Evolutionary conservation across 176 grass and related monocot genomes (phyloP).

Genomic region (Oryza nivara): DNA sequence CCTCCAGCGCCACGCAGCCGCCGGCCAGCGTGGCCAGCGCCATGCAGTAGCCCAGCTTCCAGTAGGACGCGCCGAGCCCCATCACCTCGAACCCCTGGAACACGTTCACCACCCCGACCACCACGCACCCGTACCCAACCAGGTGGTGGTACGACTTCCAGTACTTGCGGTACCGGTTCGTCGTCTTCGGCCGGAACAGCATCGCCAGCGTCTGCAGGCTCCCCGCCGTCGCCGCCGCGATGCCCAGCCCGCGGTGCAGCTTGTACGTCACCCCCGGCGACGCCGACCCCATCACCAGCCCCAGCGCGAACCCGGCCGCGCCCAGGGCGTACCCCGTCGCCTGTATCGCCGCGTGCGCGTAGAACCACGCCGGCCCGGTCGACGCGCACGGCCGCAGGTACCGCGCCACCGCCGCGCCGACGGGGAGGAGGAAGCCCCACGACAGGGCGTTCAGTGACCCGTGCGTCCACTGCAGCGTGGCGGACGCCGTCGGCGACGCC

Average conservation of each 20-base stretch:
- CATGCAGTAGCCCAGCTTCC: slow-evolving; percentile 96
- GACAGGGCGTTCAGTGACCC: slow-evolving; percentile 71
- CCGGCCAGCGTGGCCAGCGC: slow-evolving; percentile 73
- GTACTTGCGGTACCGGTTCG: slow-evolving; percentile 93
- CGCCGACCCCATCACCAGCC: slow-evolving; percentile 73
- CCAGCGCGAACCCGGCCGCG: slow-evolving; percentile 77
- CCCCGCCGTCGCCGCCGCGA: slow-evolving; percentile 73
- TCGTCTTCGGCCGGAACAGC: slow-evolving; percentile 92
- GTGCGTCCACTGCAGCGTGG: slow-evolving; percentile 60
- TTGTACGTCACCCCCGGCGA: slow-evolving; percentile 76
- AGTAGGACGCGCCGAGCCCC: slow-evolving; percentile 78
- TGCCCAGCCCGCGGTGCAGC: slow-evolving; percentile 84
- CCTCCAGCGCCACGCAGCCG: slow-evolving; percentile 85
- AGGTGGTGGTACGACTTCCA: slow-evolving; percentile 99
- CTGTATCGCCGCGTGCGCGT: slow-evolving; percentile 78
- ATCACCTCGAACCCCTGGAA: slow-evolving; percentile 98
- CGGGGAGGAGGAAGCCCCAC: slow-evolving; percentile 84
- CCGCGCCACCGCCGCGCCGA: slow-evolving; percentile 74
- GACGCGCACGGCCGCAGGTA: slow-evolving; percentile 82
- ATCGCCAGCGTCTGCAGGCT: slow-evolving; percentile 90
- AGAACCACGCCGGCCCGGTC: slow-evolving; percentile 82
- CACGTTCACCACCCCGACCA: slow-evolving; percentile 93
- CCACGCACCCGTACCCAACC: slow-evolving; percentile 85
- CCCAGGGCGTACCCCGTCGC: slow-evolving; percentile 62
- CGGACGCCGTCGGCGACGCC: slow-evolving; percentile 39